Evolutionary conservation across 78 protist species (phyloP).

Genomic region (Chrysochromulina tobinii): DNA sequence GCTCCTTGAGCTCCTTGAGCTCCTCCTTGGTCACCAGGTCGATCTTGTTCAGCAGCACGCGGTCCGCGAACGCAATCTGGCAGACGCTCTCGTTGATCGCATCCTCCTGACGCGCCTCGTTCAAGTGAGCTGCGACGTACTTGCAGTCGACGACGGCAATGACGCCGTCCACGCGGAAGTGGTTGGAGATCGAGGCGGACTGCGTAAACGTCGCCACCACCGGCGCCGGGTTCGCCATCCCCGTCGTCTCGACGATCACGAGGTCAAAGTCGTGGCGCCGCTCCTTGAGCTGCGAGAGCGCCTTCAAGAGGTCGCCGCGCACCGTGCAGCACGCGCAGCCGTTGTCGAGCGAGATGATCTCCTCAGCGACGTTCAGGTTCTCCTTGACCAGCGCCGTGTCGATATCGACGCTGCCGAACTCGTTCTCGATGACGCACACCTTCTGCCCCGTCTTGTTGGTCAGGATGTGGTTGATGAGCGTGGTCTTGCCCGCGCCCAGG

Average conservation of each 20-base stretch:
- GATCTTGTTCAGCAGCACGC: not conserved
- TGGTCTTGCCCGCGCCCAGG: constrained; percentile 41
- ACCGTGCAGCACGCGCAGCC: constrained; percentile 48
- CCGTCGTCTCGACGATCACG: constrained; percentile 42
- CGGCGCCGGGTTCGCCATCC: constrained; percentile 41
- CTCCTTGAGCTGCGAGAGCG: not conserved
- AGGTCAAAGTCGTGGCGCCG: not conserved
- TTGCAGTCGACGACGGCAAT: constrained; percentile 14
- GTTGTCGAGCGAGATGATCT: constrained; percentile 28
- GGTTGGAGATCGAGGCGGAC: not conserved
- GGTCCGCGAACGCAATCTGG: constrained; percentile 35
- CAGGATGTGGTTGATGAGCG: constrained; percentile 25
- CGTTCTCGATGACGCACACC: constrained; percentile 28
- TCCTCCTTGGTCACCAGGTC: not conserved
- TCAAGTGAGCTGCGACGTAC: constrained; percentile 22
- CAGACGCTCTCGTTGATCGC: constrained; percentile 37
- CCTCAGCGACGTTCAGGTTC: constrained; percentile 7
- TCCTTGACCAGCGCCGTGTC: constrained; percentile 20
- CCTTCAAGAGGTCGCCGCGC: constrained; percentile 22
- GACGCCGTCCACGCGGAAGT: constrained; percentile 32
- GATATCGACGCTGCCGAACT: constrained; percentile 5
- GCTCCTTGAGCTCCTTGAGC: not conserved
- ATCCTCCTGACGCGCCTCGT: not conserved
- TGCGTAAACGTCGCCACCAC: not conserved
- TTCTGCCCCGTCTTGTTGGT: not conserved